phyloP scores from a whole-genome alignment of 176 grass and related monocot genomes.

The Dendrocalamus sinicus region DNA sequence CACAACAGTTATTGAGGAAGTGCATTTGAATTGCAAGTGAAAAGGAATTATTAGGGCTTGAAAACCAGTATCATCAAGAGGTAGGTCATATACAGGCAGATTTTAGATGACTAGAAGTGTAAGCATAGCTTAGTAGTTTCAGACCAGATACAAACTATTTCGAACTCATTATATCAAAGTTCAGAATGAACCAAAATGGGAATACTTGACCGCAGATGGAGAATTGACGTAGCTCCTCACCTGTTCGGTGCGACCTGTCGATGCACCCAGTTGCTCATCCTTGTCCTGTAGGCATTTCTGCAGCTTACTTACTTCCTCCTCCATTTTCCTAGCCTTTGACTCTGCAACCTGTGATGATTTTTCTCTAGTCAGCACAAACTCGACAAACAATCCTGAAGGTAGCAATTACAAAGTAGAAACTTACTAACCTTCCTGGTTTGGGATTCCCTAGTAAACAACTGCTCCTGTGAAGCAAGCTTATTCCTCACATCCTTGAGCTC shows the following conservation, averaged over 20 bases:
- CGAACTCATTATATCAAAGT: not conserved
- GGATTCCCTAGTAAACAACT: constrained; percentile 62
- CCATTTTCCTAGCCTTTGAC: constrained; percentile 69
- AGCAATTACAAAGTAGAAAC: not conserved
- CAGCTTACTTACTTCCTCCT: constrained; percentile 71
- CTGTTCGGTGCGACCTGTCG: constrained; percentile 54
- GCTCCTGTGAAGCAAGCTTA: constrained; percentile 64
- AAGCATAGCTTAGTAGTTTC: not conserved
- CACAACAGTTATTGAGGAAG: not conserved
- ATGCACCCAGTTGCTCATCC: constrained; percentile 57
- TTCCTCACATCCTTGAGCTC: constrained; percentile 84
- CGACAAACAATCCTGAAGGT: not conserved
- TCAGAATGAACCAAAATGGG: not conserved
- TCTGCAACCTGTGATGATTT: constrained; percentile 61
- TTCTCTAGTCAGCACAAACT: not conserved
- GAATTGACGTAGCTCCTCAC: constrained; percentile 29
- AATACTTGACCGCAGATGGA: not conserved
- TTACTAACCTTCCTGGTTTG: constrained; percentile 61
- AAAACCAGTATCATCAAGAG: not conserved
- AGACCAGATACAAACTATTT: not conserved
- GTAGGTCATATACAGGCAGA: not conserved
- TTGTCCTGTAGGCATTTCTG: constrained; percentile 73
- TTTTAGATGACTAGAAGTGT: not conserved
- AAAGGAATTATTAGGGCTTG: not conserved
- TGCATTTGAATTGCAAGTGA: not conserved